These are phyloP conservation scores for Elsinoe arachidis DNA, from an alignment of 2,329 filamentous ascomycete species.

Conservation along the genomic window DNA sequence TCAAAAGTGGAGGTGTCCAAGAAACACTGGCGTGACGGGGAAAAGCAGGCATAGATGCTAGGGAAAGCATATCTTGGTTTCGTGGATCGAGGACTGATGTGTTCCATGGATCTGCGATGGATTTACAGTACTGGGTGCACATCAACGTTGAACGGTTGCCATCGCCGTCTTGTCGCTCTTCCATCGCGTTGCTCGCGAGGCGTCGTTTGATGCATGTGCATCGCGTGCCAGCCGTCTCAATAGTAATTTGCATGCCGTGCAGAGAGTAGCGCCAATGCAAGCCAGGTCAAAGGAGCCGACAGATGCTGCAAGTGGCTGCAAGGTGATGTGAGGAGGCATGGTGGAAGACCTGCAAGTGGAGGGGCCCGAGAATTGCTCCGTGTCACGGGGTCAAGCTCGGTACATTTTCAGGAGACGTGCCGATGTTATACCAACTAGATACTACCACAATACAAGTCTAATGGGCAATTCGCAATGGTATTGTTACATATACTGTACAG, in stretches of 20 bases:
- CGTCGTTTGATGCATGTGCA: background rate
- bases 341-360: too few species aligned
- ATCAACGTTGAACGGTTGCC: background rate
- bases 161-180: background rate
- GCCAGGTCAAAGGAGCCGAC: constrained; percentile 7
- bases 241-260: background rate
- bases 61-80: background rate
- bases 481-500: too few species aligned
- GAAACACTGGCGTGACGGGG: background rate
- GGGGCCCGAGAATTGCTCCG: too few species aligned
- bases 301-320: background rate
- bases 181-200: background rate
- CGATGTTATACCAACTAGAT: too few species aligned
- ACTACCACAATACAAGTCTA: background rate
- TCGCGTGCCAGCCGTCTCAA: constrained; percentile 3
- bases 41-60: background rate
- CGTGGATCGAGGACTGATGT: background rate
- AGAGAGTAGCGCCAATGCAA: background rate
- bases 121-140: background rate
- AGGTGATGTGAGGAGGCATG: too few species aligned
- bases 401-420: too few species aligned
- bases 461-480: background rate
- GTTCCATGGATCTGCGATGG: too few species aligned
- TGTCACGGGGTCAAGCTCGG: too few species aligned
- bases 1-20: background rate